Conservation (phyloP, 1,284 basidiomycete species). For the Pisolithus thermaeus region DNA sequence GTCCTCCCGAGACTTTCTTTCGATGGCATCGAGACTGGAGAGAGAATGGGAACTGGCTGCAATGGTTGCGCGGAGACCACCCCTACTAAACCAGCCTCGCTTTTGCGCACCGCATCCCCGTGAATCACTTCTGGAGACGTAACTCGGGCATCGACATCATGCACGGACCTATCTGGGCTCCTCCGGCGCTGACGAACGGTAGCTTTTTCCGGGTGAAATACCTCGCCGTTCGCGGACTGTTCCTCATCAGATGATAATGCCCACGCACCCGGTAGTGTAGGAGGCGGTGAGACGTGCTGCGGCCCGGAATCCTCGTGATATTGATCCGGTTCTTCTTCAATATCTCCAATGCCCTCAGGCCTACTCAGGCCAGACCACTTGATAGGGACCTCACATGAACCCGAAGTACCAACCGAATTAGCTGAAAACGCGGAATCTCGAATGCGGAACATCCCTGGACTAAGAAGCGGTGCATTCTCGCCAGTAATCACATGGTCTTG, state of each 20-base stretch:
- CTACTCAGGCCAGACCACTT: slow-evolving; percentile 44
- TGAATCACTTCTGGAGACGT: slow-evolving; percentile 41
- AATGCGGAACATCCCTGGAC: slow-evolving; percentile 39
- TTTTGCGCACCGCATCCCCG: slow-evolving; percentile 38
- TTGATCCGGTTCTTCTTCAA: slow-evolving; percentile 27
- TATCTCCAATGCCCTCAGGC: slow-evolving; percentile 27
- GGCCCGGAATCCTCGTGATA: slow-evolving; percentile 18
- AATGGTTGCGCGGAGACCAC: slow-evolving; percentile 33
- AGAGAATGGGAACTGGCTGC: slow-evolving; percentile 13
- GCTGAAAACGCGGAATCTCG: slow-evolving; percentile 52
- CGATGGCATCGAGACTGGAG: slow-evolving; percentile 24
- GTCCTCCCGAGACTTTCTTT: slow-evolving; percentile 19
- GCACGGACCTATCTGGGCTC: slow-evolving; percentile 34
- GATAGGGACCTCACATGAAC: slow-evolving; percentile 42
- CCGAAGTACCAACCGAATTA: slow-evolving; percentile 32
- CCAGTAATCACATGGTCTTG: slow-evolving; percentile 18
- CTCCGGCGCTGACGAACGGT: slow-evolving; percentile 27
- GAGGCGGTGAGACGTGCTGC: slow-evolving; percentile 11
- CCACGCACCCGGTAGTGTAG: slow-evolving; percentile 27
- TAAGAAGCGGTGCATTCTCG: slow-evolving; percentile 34
- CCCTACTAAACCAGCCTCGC: slow-evolving; percentile 49
- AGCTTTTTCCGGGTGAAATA: slow-evolving; percentile 23
- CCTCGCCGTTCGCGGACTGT: slow-evolving; percentile 16
- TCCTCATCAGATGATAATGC: slow-evolving; percentile 25
- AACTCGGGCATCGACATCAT: slow-evolving; percentile 43